phyloP scores from a whole-genome alignment of 2,329 filamentous ascomycete genomes.

The Rhinocladiella mackenziei region DNA sequence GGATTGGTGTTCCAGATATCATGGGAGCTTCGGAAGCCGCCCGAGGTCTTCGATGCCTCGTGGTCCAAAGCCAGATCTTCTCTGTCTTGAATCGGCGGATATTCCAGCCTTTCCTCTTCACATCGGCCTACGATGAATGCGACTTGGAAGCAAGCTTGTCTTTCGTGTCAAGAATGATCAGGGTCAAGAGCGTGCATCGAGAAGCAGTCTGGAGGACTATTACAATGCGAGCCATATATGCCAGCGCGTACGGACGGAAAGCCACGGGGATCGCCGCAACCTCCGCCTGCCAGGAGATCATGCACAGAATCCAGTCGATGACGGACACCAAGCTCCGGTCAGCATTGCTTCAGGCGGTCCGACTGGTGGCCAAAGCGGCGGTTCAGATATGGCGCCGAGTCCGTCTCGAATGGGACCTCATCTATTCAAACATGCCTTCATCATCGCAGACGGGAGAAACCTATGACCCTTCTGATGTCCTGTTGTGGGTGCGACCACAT shows the following conservation, averaged over 20 bases:
- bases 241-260: conserved; percentile 53
- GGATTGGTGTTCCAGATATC: conserved; percentile 30
- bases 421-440: conserved; percentile 44
- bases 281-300: conserved; percentile 55
- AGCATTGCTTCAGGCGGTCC: conserved; percentile 48
- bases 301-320: conserved; percentile 52
- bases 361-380: conserved; percentile 55
- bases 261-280: conserved; percentile 54
- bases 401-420: conserved; percentile 54
- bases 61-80: conserved; percentile 54
- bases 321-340: conserved; percentile 50
- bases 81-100: conserved; percentile 54
- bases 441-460: conserved; percentile 35
- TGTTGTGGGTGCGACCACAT: conserved; percentile 51
- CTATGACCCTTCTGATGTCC: conserved; percentile 39
- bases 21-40: conserved; percentile 51
- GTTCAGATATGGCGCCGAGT: conserved; percentile 58
- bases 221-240: conserved; percentile 56
- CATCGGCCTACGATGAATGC: conserved; percentile 51
- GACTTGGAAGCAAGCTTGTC: conserved; percentile 48
- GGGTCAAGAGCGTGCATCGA: conserved; percentile 53
- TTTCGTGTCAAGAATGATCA: conserved; percentile 54
- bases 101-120: conserved; percentile 57
- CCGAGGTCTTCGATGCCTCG: conserved; percentile 51
- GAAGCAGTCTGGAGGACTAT: conserved; percentile 58